Conservation (phyloP, 306 rosid species). For the Vicia sativa region DNA sequence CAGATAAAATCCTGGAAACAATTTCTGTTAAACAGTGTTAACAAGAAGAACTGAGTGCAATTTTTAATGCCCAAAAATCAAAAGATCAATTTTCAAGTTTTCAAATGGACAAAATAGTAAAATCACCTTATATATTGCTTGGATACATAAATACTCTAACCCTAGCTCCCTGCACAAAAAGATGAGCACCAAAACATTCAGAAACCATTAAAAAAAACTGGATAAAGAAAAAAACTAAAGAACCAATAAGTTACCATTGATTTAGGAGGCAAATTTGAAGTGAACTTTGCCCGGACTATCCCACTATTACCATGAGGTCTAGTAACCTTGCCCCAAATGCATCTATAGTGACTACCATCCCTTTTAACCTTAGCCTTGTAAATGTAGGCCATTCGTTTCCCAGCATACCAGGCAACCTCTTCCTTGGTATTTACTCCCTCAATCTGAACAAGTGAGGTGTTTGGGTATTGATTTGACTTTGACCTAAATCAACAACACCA, state of each 20-base stretch:
- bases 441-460: slow-evolving; percentile 79
- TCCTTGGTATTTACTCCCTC: slow-evolving; percentile 94
- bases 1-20: slow-evolving; percentile 76
- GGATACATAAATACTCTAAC: slow-evolving; percentile 98
- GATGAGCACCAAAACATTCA: slow-evolving; percentile 19
- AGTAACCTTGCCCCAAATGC: slow-evolving; percentile 95
- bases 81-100: no score
- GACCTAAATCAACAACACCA: slow-evolving; percentile 57
- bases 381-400: slow-evolving; percentile 93
- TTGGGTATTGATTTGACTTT: slow-evolving; percentile 93
- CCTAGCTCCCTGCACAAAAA: slow-evolving; percentile 70
- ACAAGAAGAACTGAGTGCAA: slow-evolving; percentile 84
- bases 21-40: slow-evolving; percentile 34
- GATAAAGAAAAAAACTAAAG: background rate
- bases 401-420: slow-evolving; percentile 79
- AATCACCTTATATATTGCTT: slow-evolving; percentile 80
- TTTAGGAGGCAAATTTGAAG: slow-evolving; percentile 81
- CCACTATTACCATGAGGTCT: slow-evolving; percentile 98
- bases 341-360: slow-evolving; percentile 80
- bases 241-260: slow-evolving; percentile 63
- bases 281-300: slow-evolving; percentile 90
- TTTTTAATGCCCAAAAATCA: no score
- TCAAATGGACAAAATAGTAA: no score
- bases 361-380: slow-evolving; percentile 92
- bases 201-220: background rate